Base-by-base conservation (phyloP, 2,329 filamentous ascomycete genomes). In the Diaporthe eres region DNA sequence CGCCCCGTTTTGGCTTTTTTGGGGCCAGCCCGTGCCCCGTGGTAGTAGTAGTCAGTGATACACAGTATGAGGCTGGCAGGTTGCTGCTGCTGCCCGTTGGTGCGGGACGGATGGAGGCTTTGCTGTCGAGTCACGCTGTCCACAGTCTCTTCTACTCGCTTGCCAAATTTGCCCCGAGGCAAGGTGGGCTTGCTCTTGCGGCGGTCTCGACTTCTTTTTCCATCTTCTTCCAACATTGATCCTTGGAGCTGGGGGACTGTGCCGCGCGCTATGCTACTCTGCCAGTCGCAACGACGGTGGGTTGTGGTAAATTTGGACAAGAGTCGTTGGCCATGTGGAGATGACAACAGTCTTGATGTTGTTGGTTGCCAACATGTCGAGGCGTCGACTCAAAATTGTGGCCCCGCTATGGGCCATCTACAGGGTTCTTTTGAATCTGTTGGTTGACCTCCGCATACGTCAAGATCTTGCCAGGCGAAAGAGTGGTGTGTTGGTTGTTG, bases 181-280 rank as follows among this genome's bases (percentile, higher is more conserved):
- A 34, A 70, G 49, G 49, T 25, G 37, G 49, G 22, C 51, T 55
- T 42, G 47, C 63, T 13, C 65, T 55, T 22, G 49, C 17, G 15
- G 51, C 31, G 25, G 49, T n/a, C 49, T 12, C 34, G 22, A 70
- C 3, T 70, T 22, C 9, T 55, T 19, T 55, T n/a, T n/a, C 19
- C 4, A 13, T 19, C 19, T 34, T 19, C 19, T 37, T 37, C 28
- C 65, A 70, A 49, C 65, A 39, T 42, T 55, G 34, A 70, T 55
- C 65, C 49, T 42, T 70, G 49, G 4, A 13, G 12, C 10, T 10
- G 49, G n/a, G 13, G n/a, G n/a, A 42, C 65, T 70, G 65, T 70
- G 65, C 65, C 65, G 49, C 65, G 65, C 65, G 49, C 65, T 28
- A 67, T 67, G 63, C 63, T 67, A 67, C 63, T 67, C 42, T 49